phyloP scores from a whole-genome alignment of 257 asterid genomes.

The Plantago major region DNA sequence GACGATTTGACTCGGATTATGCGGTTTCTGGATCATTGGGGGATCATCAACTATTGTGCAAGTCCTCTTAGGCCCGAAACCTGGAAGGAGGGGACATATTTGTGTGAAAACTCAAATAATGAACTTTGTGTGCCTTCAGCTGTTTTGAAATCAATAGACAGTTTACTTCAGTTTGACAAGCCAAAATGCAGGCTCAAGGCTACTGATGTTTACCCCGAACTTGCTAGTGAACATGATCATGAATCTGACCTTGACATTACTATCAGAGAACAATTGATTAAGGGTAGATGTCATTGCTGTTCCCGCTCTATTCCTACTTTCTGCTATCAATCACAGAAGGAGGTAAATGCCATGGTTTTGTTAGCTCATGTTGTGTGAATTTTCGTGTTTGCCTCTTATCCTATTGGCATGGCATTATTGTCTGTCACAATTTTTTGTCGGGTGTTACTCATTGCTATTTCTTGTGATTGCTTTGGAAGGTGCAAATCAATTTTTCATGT shows the following conservation, averaged over 20 bases:
- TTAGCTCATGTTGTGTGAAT: background rate
- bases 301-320: constrained; percentile 54
- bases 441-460: background rate
- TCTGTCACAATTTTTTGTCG: background rate
- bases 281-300: constrained; percentile 64
- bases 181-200: constrained; percentile 84
- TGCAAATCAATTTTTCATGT: too few species aligned
- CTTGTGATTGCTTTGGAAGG: background rate
- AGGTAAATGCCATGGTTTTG: constrained; percentile 42
- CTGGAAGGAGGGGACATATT: constrained; percentile 51
- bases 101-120: constrained; percentile 64
- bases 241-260: constrained; percentile 61
- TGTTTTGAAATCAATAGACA: constrained; percentile 85
- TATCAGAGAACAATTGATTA: constrained; percentile 72
- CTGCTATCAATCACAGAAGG: constrained; percentile 88
- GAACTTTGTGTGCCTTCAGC: constrained; percentile 83
- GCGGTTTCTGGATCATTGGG: constrained; percentile 97
- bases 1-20: constrained; percentile 77
- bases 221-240: constrained; percentile 39
- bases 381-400: background rate
- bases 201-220: constrained; percentile 70
- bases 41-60: constrained; percentile 91
- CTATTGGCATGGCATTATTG: background rate
- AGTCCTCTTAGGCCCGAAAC: constrained; percentile 43
- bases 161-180: constrained; percentile 89